Conservation (phyloP, 1,139 yeast species). For the Candida tunisiensis region DNA sequence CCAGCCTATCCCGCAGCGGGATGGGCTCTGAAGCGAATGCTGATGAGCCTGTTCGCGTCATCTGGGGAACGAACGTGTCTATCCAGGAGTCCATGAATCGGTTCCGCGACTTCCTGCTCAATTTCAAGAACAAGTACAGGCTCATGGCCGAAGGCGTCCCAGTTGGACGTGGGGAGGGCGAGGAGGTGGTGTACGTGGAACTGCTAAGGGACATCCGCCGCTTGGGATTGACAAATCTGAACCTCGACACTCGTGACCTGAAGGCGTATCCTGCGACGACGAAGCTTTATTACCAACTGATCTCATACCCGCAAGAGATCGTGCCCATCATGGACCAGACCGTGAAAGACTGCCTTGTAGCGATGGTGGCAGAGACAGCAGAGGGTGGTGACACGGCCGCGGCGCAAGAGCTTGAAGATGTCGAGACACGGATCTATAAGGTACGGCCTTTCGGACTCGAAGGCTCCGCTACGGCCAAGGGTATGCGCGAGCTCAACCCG, state of each 20-base stretch:
- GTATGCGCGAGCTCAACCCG: slow-evolving; percentile 92
- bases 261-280: slow-evolving; percentile 61
- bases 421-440: slow-evolving; percentile 70
- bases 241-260: slow-evolving; percentile 69
- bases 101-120: slow-evolving; percentile 70
- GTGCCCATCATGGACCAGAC: slow-evolving; percentile 97
- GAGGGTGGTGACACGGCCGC: slow-evolving; percentile 17
- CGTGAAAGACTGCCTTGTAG: slow-evolving; percentile 76
- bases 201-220: slow-evolving; percentile 60
- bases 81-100: slow-evolving; percentile 70
- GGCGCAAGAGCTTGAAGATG: slow-evolving; percentile 34
- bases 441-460: slow-evolving; percentile 55
- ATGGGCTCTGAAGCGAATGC: slow-evolving; percentile 7
- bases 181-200: slow-evolving; percentile 56
- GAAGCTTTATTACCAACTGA: slow-evolving; percentile 67
- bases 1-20: not conserved
- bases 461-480: slow-evolving; percentile 53
- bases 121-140: slow-evolving; percentile 68
- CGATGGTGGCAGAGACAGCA: slow-evolving; percentile 42
- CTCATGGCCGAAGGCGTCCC: slow-evolving; percentile 36
- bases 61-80: slow-evolving; percentile 98
- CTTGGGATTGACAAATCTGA: slow-evolving; percentile 66
- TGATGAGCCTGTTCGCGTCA: slow-evolving; percentile 70
- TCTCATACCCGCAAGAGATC: slow-evolving; percentile 92
- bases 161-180: slow-evolving; percentile 40